Evolutionary conservation across 768 basidiomycete genomes (phyloP).

Genomic region (Naematelia encephala): DNA sequence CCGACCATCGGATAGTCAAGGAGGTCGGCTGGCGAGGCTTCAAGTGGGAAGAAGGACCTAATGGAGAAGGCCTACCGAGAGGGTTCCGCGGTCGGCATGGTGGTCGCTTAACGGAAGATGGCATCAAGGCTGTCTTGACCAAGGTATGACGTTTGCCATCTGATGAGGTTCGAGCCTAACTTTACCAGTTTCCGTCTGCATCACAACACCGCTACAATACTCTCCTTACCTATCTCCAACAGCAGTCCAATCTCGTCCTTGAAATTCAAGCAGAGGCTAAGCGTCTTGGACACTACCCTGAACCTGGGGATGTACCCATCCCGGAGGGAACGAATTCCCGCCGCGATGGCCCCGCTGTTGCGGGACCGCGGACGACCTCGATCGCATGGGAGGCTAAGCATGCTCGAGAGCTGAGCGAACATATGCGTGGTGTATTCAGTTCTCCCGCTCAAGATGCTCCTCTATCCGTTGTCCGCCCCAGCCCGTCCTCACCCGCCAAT

Average conservation of each 20-base stretch:
- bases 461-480: conserved; percentile 25
- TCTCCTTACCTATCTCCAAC: conserved; percentile 72
- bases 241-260: conserved; percentile 68
- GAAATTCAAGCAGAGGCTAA: conserved; percentile 39
- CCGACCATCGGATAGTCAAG: conserved; percentile 21
- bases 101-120: conserved; percentile 46
- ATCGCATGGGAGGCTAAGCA: conserved; percentile 12
- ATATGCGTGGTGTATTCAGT: conserved; percentile 16
- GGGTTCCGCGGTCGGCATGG: conserved; percentile 39
- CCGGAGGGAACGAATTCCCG: conserved; percentile 7
- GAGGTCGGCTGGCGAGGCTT: conserved; percentile 48
- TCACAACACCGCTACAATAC: conserved; percentile 80
- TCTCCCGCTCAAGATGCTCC: conserved; percentile 8
- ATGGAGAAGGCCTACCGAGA: conserved; percentile 40
- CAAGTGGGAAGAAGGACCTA: conserved; percentile 43
- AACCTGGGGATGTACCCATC: conserved; percentile 18
- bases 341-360: conserved; percentile 9
- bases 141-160: conserved; percentile 64
- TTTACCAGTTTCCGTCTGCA: conserved; percentile 77
- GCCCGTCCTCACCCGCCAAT: conserved; percentile 40
- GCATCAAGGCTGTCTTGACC: conserved; percentile 52
- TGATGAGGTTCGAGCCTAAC: background rate
- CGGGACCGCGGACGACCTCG: conserved; percentile 8
- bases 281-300: conserved; percentile 35
- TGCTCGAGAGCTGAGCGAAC: conserved; percentile 15